phyloP scores from a whole-genome alignment of 441 rosid genomes.

The Gossypium trilobum region DNA sequence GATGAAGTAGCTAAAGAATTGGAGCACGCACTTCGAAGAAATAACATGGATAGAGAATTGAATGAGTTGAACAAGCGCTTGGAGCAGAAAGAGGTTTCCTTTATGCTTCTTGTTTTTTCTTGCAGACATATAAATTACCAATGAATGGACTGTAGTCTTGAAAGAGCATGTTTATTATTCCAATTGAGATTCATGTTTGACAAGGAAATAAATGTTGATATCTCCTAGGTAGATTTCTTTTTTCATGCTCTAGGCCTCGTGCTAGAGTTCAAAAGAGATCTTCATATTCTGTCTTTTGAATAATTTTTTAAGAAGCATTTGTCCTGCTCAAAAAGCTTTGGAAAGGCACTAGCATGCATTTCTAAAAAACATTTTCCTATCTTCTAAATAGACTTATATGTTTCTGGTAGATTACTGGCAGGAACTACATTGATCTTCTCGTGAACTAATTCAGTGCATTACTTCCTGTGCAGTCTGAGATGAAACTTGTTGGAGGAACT shows the following conservation, averaged over 20 bases:
- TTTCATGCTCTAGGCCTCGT: not conserved
- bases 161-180: constrained; percentile 5
- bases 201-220: not conserved
- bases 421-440: not conserved
- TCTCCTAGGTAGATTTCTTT: not conserved
- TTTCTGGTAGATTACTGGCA: not conserved
- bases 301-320: not conserved
- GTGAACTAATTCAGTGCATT: constrained; percentile 8
- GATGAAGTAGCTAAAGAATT: constrained; percentile 59
- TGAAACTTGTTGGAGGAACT: constrained; percentile 41
- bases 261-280: not conserved
- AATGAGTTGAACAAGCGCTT: constrained; percentile 49
- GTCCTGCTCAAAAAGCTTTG: not conserved
- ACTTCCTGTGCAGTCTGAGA: constrained; percentile 44
- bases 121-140: not conserved
- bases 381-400: not conserved
- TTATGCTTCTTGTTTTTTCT: constrained; percentile 11
- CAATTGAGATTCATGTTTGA: not conserved
- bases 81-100: constrained; percentile 64
- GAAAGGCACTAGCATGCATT: not conserved
- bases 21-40: constrained; percentile 50
- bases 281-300: not conserved
- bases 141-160: not conserved
- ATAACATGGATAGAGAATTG: constrained; percentile 56
- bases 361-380: not conserved